Evolutionary conservation across 1,284 basidiomycete genomes (phyloP).

Genomic region (Apiotrichum veenhuisii): DNA sequence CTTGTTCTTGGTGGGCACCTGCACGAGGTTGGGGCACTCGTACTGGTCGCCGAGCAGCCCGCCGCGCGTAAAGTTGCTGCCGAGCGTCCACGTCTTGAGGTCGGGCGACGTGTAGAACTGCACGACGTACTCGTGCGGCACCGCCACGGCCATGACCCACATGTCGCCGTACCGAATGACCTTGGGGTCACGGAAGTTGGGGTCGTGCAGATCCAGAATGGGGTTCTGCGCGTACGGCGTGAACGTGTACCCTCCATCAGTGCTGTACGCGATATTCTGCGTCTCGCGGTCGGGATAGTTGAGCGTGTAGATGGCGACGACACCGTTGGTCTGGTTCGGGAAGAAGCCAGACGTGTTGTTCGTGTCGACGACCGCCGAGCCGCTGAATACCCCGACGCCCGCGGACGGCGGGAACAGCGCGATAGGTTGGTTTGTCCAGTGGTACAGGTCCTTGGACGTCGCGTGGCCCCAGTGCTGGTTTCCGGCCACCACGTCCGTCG

Average conservation of each 20-base stretch:
- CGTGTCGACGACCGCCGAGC: constrained; percentile 47
- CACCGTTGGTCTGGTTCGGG: constrained; percentile 25
- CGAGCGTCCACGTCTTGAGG: constrained; percentile 47
- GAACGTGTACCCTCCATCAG: constrained; percentile 50
- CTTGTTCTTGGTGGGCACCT: constrained; percentile 33
- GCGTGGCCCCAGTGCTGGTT: constrained; percentile 53
- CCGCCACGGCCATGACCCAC: constrained; percentile 47
- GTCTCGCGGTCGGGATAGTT: constrained; percentile 27
- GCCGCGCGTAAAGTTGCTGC: constrained; percentile 40
- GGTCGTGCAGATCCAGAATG: neutral
- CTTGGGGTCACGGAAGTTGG: constrained; percentile 46
- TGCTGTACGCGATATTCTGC: constrained; percentile 44
- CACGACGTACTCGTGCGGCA: constrained; percentile 45
- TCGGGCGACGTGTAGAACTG: constrained; percentile 48
- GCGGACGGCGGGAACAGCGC: constrained; percentile 38
- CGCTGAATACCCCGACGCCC: constrained; percentile 41
- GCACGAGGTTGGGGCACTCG: constrained; percentile 37
- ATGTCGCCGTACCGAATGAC: constrained; percentile 47
- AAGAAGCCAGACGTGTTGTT: constrained; percentile 51
- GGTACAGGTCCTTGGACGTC: constrained; percentile 48
- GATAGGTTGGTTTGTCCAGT: constrained; percentile 50
- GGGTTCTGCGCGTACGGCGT: constrained; percentile 45
- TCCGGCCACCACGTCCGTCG: constrained; percentile 45
- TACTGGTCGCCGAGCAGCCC: constrained; percentile 34
- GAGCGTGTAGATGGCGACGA: constrained; percentile 52